Base-by-base conservation (phyloP, 1,139 yeast genomes). In the Blastobotrys aristatus region DNA sequence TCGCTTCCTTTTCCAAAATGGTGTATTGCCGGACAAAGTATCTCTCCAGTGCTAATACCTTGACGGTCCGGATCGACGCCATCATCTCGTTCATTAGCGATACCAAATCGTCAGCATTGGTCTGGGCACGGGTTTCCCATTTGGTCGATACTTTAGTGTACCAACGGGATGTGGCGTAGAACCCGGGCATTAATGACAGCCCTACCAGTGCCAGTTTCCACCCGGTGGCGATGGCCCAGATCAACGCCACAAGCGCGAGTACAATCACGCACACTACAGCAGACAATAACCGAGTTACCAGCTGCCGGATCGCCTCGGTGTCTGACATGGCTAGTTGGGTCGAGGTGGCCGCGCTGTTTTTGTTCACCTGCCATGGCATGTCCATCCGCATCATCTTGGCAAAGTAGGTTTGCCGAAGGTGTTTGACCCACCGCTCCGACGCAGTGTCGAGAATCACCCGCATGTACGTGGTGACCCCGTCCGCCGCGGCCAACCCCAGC, bases 171-270 rank as follows among this genome's bases (percentile, higher is more conserved):
- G 79, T 65, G 0, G 77, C 17, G 2, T 75, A 64, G 48, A 84
- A 79, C 22, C 79, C 55, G 0, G 96, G 94, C 8, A 85, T 74
- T 62, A 89, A 72, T 0, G 95, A 74, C 8, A 89, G 58, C 1
- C 95, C 94, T 1, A 87, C 92, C 14, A 90, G 66, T 1, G 96
- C 78, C 43, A 92, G 69, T 57, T 82, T 84, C 97, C 97, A 92
- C 0, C 96, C 96, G n/a, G 75, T 62, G 0, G 73, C 72, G 4
- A 88, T 56, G 0, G 96, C 81, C 97, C 97, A 90, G 4, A 78
- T 68, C 3, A 81, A 56, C 2, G 96, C 95, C 20, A 80, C 66
- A 0, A 71, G 36, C 0, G 83, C 69, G 48, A 89, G 72, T 0
- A 79, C 68, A 1, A 76, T 47, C 43, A 85, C 72, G 3, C 49